Base-by-base conservation (phyloP, 306 rosid species). In the Adenanthera pavonina region DNA sequence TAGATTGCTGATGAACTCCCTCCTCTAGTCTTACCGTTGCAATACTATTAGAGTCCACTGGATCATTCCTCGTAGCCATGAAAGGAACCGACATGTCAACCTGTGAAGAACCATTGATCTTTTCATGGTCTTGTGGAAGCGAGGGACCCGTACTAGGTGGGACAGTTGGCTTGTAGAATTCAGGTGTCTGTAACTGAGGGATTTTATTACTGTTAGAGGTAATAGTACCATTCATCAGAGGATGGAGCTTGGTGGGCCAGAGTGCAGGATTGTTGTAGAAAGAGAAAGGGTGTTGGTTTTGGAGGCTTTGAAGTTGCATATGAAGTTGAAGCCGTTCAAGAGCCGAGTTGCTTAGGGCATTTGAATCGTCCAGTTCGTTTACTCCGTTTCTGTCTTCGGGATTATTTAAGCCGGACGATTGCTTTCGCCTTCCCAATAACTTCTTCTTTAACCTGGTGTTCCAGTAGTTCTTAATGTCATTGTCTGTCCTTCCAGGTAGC, bases 381-480 rank as follows among this genome's bases (percentile, higher is more conserved):
- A 13, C 17, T 16, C 80, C 85, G 20, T 87, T 79, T 34, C 81
- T 56, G 17, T 79, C 91, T 75, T 84, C 86, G 12, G 64, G 84
- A 69, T 73, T 75, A n/a, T 73, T 81, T 60, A 40, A 67, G 44
- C 75, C 67, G 0, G 91, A 81, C 40, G 92, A 82, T 60, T 92
- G 98, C 78, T 92, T 93, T 61, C 92, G 89, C 85, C 90, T 92
- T 52, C 99, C 99, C 0, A 96, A 94, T 61, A 96, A 46, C 78
- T 96, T 93, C 87, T 96, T 96, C 89, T 96, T 96, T 91, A 96
- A 81, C n/a, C 97, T 88, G 15, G 99, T 96, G 86, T 96, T 96
- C 99, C 99, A 96, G 76, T 96, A 96, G 83, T 96, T 96, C 90
- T 96, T 96, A 60, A 96, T 96, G 83, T 96, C 99, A 35, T 96